Conservation (phyloP, 345 rosid genomes). For the Eucalyptus decipiens region DNA sequence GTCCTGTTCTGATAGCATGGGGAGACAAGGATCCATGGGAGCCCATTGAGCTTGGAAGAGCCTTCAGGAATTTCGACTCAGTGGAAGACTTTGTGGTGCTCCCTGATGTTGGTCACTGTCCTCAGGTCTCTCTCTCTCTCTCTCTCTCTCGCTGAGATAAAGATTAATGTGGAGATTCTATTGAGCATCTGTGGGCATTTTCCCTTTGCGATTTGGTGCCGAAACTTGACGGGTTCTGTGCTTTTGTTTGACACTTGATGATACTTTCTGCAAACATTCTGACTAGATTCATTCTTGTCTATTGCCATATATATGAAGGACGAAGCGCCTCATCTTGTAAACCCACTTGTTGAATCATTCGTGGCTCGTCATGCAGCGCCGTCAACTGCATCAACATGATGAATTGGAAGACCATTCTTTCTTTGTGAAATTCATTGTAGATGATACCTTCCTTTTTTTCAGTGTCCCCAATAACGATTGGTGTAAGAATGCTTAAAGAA, state of each 20-base stretch:
- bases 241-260: background rate
- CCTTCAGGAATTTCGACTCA: conserved; percentile 34
- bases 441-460: background rate
- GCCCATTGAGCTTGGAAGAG: conserved; percentile 71
- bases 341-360: conserved; percentile 74
- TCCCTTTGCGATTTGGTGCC: background rate
- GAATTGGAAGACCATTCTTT: background rate
- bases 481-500: background rate
- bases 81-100: conserved; percentile 71
- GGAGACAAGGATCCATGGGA: conserved; percentile 99
- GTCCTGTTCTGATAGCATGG: conserved; percentile 87
- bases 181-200: background rate
- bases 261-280: background rate
- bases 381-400: background rate
- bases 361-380: conserved; percentile 41
- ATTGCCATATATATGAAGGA: conserved; percentile 21
- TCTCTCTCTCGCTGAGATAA: background rate
- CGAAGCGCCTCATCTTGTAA: conserved; percentile 80
- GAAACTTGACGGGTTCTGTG: background rate
- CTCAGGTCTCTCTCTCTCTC: conserved; percentile 50
- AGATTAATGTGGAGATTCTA: background rate
- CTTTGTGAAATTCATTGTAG: background rate
- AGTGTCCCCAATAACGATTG: background rate
- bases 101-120: conserved; percentile 83
- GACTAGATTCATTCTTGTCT: background rate